Conservation (phyloP, 1,139 yeast genomes). For the Yamadazyma pseudoaaseri region DNA sequence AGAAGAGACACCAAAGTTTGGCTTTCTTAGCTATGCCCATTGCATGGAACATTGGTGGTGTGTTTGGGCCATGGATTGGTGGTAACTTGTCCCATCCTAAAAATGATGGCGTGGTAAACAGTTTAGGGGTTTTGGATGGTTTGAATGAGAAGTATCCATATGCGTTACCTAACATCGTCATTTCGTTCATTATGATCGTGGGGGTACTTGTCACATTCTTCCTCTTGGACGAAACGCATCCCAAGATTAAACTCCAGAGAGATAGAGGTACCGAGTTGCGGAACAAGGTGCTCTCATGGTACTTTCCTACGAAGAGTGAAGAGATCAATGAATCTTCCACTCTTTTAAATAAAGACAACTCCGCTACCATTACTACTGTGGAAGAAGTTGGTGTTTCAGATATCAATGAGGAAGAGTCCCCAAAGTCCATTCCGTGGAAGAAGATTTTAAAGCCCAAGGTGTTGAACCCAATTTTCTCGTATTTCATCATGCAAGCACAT, state of each 20-base stretch:
- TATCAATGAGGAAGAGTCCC: too few relatives aligned
- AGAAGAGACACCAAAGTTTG: constrained; percentile 53
- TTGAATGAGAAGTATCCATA: too few relatives aligned
- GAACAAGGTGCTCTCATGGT: constrained; percentile 30
- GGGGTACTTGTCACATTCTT: constrained; percentile 41
- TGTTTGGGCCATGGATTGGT: constrained; percentile 49
- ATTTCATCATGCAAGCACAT: constrained; percentile 28
- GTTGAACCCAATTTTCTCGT: constrained; percentile 9
- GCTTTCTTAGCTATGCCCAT: constrained; percentile 59
- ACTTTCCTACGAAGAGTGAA: constrained; percentile 22
- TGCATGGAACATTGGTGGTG: constrained; percentile 54
- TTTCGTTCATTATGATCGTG: constrained; percentile 37
- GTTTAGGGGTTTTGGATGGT: too few relatives aligned
- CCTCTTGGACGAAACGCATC: constrained; percentile 61
- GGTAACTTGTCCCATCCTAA: constrained; percentile 38
- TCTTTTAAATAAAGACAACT: constrained; percentile 3
- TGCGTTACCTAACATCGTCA: constrained; percentile 57
- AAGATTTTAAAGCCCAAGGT: constrained; percentile 8
- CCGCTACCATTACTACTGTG: background rate
- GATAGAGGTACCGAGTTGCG: constrained; percentile 54
- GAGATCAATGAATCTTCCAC: constrained; percentile 1
- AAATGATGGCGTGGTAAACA: too few relatives aligned
- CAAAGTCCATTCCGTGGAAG: too few relatives aligned
- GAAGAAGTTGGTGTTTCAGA: too few relatives aligned
- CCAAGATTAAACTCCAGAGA: constrained; percentile 31